Base-by-base conservation (phyloP, 768 basidiomycete species). In the Leccinellum luteum region DNA sequence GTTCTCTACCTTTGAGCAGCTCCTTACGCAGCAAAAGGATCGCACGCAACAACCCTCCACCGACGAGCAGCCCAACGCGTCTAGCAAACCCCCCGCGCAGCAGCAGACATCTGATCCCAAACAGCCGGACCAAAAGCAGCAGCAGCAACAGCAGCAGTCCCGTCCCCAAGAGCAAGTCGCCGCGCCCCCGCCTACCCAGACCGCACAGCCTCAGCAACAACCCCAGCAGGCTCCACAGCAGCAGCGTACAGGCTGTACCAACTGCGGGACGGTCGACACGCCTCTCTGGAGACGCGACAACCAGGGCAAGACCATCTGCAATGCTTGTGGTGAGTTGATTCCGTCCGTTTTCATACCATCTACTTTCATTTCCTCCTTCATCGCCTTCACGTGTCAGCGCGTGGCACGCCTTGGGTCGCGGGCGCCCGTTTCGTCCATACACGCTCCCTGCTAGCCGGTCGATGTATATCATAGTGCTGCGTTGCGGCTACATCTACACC, bases 221-320 rank as follows among this genome's bases (percentile, higher is more conserved):
- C 44, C 51, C 34, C 71, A 69, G 60, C 69, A 67, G 48, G 60
- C 64, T 47, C 60, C 66, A 55, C 80, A 58, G 64, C 76, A 78
- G 48, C 74, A 80, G 31, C 78, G 80, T 31, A 70, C 68, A 7
- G 64, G 68, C 55, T 91, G 89, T 70, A 78, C 84, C 38, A 90
- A 89, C 72, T 91, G 92, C 74, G 85, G 85, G 17, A 87, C 88
- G n/a, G 76, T 80, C 6, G 81, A 84, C 60, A 92, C 90, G 55
- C 91, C 92, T 34, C 82, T 93, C 27, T 94, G 92, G 92, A 78
- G 91, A 65, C 82, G 91, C 64, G 90, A 90, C 69, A 76, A 80
- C 45, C 85, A 89, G 64, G 92, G 92, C 57, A 90, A 88, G 72
- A 82, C 86, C 50, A 83, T 94, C 68, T 94, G 92, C 78, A 94